phyloP scores from a whole-genome alignment of 371 early-diverging fungal species.

The Phascolomyces articulosus region DNA sequence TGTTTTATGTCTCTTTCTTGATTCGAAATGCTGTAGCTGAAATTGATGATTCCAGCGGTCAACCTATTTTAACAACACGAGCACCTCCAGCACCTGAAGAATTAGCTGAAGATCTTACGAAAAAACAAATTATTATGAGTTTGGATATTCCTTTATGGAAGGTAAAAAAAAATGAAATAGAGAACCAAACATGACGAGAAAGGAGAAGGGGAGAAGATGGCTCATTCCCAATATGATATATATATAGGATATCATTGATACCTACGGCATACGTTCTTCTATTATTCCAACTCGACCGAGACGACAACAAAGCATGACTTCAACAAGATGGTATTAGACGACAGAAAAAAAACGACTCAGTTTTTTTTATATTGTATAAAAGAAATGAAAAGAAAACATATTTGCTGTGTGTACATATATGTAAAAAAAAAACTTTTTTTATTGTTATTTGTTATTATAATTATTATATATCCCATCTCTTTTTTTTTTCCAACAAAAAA shows the following conservation, averaged over 20 bases:
- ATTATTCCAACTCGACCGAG: constrained; percentile 65
- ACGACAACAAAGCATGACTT: constrained; percentile 24
- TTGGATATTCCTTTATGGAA: constrained; percentile 75
- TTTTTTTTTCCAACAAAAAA: too few relatives aligned
- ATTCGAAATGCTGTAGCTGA: constrained; percentile 82
- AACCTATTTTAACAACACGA: constrained; percentile 64
- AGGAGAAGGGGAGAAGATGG: too few relatives aligned
- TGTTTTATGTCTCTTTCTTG: constrained; percentile 93
- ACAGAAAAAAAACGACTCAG: too few relatives aligned
- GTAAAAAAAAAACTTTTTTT: too few relatives aligned
- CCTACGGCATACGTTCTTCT: constrained; percentile 61
- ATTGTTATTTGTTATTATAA: too few relatives aligned
- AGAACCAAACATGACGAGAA: too few relatives aligned
- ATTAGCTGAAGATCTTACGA: constrained; percentile 61
- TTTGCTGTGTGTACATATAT: too few relatives aligned
- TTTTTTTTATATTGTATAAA: too few relatives aligned
- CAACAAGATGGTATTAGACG: constrained; percentile 53
- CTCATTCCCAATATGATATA: background rate
- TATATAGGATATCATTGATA: constrained; percentile 62
- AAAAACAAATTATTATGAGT: constrained; percentile 86
- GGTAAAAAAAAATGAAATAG: too few relatives aligned
- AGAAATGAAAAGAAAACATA: too few relatives aligned
- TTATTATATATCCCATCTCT: too few relatives aligned
- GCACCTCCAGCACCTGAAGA: constrained; percentile 68
- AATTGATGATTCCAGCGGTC: constrained; percentile 73